A percentile compares a stretch with the other conserved stretches of the same genome.
phyloP scores from a whole-genome alignment of 2,329 filamentous ascomycete species.

The Acrocalymma vagum region DNA sequence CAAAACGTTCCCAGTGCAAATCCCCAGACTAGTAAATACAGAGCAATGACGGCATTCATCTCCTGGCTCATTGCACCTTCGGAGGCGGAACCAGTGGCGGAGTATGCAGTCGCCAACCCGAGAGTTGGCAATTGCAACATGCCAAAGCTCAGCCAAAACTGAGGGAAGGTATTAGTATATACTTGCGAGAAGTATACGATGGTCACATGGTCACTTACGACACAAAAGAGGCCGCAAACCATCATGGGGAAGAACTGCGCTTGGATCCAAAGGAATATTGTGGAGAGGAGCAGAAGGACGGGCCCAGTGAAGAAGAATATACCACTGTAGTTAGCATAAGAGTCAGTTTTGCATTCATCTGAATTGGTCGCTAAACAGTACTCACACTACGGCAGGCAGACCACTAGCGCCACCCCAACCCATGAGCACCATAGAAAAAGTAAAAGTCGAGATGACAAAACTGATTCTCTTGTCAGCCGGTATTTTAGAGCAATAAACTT shows the following conservation, averaged over 20 bases:
- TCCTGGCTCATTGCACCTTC: conserved; percentile 53
- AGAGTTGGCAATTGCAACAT: conserved; percentile 60
- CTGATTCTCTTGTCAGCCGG: conserved; percentile 9
- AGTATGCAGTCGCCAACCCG: conserved; percentile 55
- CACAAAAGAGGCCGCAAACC: conserved; percentile 59
- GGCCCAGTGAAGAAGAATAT: conserved; percentile 58
- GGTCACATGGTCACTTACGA: no score
- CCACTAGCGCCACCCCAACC: conserved; percentile 50
- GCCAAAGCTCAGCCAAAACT: conserved; percentile 64
- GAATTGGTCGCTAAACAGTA: not conserved
- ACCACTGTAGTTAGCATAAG: conserved; percentile 28
- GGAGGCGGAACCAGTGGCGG: conserved; percentile 51
- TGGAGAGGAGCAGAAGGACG: conserved; percentile 56
- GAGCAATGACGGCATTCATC: conserved; percentile 59
- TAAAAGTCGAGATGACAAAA: conserved; percentile 52
- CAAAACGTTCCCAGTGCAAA: conserved; percentile 62
- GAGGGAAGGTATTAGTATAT: no score
- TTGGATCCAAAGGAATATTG: conserved; percentile 62
- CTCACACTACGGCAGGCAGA: conserved; percentile 44
- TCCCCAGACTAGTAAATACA: conserved; percentile 63
- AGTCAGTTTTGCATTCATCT: no score
- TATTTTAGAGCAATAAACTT: not conserved
- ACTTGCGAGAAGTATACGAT: no score
- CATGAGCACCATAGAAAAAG: conserved; percentile 51
- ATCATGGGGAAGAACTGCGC: conserved; percentile 54